Percentiles rank a stretch among this genome's conserved stretches.
phyloP scores from a whole-genome alignment of 768 basidiomycete species.

The Porpolomopsis calyptriformis region DNA sequence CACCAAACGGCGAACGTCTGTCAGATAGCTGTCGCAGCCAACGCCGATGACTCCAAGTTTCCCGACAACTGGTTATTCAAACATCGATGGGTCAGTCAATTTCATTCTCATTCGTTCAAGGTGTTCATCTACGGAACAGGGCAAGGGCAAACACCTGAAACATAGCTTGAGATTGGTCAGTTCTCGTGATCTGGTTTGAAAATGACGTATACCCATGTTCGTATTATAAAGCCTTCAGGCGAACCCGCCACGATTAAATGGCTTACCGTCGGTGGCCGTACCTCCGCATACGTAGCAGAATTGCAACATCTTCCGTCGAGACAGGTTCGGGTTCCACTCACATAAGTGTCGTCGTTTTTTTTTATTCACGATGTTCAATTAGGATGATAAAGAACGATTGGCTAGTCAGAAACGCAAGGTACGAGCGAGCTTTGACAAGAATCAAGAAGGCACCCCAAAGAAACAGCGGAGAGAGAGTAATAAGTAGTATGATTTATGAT shows the following conservation, averaged over 20 bases:
- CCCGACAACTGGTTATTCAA: constrained; percentile 60
- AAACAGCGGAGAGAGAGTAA: too few relatives aligned
- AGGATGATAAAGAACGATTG: background rate
- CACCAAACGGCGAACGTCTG: constrained; percentile 46
- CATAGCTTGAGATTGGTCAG: constrained; percentile 38
- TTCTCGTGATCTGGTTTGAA: background rate
- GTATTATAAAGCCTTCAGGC: constrained; percentile 45
- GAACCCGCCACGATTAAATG: constrained; percentile 62
- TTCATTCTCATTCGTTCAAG: background rate
- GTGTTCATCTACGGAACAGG: constrained; percentile 25
- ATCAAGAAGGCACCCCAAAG: too few relatives aligned
- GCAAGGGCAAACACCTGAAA: constrained; percentile 47
- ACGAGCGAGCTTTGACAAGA: too few relatives aligned
- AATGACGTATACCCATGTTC: background rate
- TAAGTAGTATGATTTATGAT: too few relatives aligned
- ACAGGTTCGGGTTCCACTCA: background rate
- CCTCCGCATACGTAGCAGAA: constrained; percentile 61
- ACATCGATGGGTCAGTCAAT: constrained; percentile 48
- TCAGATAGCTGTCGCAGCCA: constrained; percentile 47
- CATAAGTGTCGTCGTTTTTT: background rate
- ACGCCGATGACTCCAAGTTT: constrained; percentile 60
- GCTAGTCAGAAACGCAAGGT: background rate
- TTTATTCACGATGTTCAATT: background rate
- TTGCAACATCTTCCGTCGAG: constrained; percentile 34
- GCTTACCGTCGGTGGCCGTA: constrained; percentile 67